These are phyloP conservation scores for Syncephalastrum sp. DNA, from an alignment of 371 early-diverging fungal genomes.

Conservation along the genomic window DNA sequence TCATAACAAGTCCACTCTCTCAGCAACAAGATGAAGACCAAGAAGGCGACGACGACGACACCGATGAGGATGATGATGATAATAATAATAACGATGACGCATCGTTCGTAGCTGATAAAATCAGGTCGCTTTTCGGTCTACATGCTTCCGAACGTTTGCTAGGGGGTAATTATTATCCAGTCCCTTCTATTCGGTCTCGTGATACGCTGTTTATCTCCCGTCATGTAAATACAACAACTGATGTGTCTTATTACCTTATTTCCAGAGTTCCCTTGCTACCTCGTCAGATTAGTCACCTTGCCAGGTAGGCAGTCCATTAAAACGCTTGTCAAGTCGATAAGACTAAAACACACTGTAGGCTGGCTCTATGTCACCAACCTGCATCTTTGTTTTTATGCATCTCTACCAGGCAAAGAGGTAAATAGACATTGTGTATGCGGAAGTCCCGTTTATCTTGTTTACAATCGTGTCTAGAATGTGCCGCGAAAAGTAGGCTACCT, in stretches of 20 bases:
- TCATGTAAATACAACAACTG: no score
- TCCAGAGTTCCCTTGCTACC: slow-evolving; percentile 71
- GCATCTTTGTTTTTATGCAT: slow-evolving; percentile 69
- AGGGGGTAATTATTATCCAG: slow-evolving; percentile 6
- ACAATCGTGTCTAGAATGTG: slow-evolving; percentile 34
- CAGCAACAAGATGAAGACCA: slow-evolving; percentile 6
- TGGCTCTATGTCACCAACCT: slow-evolving; percentile 65
- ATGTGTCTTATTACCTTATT: background rate
- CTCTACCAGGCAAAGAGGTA: slow-evolving; percentile 56
- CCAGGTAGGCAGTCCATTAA: slow-evolving; percentile 28
- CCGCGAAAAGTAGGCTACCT: slow-evolving; percentile 64
- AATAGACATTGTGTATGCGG: background rate
- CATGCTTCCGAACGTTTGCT: slow-evolving; percentile 18
- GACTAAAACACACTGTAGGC: slow-evolving; percentile 13
- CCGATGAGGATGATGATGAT: slow-evolving; percentile 8
- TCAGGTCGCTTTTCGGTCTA: slow-evolving; percentile 11
- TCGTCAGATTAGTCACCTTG: slow-evolving; percentile 63
- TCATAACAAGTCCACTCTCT: background rate
- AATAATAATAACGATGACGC: background rate
- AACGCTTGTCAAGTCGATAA: no score
- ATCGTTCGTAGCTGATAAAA: background rate
- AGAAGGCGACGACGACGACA: slow-evolving; percentile 15
- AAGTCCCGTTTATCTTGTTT: background rate
- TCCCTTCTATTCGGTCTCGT: no score
- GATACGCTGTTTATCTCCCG: no score